These are phyloP conservation scores for Pythium periplocum DNA, from an alignment of 352 stramenopile species.

Conservation along the genomic window DNA sequence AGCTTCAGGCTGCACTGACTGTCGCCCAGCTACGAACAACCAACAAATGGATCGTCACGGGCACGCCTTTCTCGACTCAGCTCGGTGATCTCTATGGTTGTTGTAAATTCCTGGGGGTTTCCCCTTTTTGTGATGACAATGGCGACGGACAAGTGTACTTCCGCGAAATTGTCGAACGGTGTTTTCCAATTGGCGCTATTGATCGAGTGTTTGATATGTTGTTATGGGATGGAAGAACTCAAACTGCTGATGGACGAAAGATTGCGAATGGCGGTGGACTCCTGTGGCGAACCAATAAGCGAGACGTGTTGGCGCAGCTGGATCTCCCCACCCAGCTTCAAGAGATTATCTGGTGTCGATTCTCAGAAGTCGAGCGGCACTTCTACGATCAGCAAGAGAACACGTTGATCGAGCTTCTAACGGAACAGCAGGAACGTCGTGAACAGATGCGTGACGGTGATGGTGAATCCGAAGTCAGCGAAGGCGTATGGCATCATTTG, in stretches of 20 bases:
- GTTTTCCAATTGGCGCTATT: constrained; percentile 31
- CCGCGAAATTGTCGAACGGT: constrained; percentile 25
- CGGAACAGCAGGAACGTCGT: constrained; percentile 28
- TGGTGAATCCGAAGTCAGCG: constrained; percentile 20
- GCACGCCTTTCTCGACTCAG: constrained; percentile 83
- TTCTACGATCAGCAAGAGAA: constrained; percentile 75
- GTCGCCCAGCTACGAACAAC: constrained; percentile 57
- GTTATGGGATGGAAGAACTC: constrained; percentile 18
- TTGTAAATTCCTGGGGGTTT: constrained; percentile 62
- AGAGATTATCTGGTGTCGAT: constrained; percentile 57
- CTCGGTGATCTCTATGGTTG: constrained; percentile 85
- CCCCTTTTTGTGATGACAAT: constrained; percentile 32
- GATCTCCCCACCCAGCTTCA: constrained; percentile 46
- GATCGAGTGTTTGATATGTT: constrained; percentile 46
- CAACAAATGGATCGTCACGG: constrained; percentile 86
- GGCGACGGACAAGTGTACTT: constrained; percentile 25
- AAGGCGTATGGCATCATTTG: constrained; percentile 57
- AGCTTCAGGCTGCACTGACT: constrained; percentile 76
- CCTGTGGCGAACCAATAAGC: constrained; percentile 79
- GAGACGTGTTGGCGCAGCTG: constrained; percentile 63
- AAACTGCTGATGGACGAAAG: neutral
- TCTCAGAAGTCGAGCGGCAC: constrained; percentile 69
- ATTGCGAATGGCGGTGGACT: constrained; percentile 26
- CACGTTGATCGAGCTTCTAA: constrained; percentile 31
- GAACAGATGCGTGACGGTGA: constrained; percentile 16